Percentiles rank a stretch among this genome's conserved stretches.
phyloP scores from a whole-genome alignment of 352 stramenopile genomes.

The Globisporangium sylvaticum region DNA sequence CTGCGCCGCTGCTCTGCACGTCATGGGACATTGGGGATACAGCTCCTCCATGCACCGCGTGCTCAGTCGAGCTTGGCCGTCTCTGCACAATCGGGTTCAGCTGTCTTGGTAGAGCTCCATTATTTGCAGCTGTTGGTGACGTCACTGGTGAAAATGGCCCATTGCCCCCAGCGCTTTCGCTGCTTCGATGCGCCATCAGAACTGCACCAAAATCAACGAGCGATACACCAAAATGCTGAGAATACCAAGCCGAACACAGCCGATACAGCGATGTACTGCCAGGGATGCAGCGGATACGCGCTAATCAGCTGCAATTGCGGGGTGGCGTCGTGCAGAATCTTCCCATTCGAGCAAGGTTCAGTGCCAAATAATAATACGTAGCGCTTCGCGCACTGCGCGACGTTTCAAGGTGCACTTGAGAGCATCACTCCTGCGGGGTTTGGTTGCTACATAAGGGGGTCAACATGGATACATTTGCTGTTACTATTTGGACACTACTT shows the following conservation, averaged over 20 bases:
- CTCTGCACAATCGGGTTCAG: conserved; percentile 9
- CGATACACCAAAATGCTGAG: not conserved
- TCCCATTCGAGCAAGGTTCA: not conserved
- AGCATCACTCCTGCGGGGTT: not conserved
- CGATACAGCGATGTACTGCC: not conserved
- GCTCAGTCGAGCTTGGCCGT: not conserved
- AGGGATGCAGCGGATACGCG: not conserved
- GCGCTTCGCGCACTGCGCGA: not conserved
- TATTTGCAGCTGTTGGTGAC: not conserved
- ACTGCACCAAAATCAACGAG: not conserved
- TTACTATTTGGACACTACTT: not conserved
- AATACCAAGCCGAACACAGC: not conserved
- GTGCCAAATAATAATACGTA: not conserved
- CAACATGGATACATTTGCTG: not conserved
- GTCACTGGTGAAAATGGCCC: not conserved
- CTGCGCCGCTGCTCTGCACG: not conserved
- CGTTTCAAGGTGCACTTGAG: not conserved
- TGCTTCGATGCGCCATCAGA: conserved; percentile 4
- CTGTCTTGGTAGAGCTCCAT: not conserved
- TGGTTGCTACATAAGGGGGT: not conserved
- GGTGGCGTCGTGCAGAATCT: not conserved
- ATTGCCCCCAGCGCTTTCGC: not conserved
- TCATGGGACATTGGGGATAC: not conserved
- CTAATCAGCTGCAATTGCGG: not conserved
- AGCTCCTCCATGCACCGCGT: not conserved